Evolutionary conservation across 2,329 filamentous ascomycete genomes (phyloP).

Genomic region (Chalara sp.): DNA sequence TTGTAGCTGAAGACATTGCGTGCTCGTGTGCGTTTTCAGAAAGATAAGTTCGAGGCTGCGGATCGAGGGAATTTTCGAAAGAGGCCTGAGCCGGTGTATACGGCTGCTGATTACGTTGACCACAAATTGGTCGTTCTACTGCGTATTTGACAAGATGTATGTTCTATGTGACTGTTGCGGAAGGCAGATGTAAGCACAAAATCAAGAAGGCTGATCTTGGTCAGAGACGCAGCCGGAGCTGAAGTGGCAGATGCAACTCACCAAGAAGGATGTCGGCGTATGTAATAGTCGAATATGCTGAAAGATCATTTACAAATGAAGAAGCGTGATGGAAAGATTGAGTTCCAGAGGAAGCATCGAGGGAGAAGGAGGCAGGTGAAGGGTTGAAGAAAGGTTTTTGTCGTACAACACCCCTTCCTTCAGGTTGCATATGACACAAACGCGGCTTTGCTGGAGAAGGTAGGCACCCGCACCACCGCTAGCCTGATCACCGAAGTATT

Average conservation of each 20-base stretch:
- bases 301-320: slow-evolving; percentile 28
- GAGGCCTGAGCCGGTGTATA: slow-evolving; percentile 9
- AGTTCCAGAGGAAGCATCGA: slow-evolving; percentile 24
- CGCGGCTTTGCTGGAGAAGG: slow-evolving; percentile 20
- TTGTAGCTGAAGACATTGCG: slow-evolving; percentile 27
- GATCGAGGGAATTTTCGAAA: slow-evolving; percentile 2
- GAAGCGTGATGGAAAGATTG: slow-evolving; percentile 12
- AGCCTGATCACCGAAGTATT: slow-evolving; percentile 11
- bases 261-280: slow-evolving; percentile 21
- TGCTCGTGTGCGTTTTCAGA: slow-evolving; percentile 27
- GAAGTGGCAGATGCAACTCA: slow-evolving; percentile 19
- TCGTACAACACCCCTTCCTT: slow-evolving; percentile 29
- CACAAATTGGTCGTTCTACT: slow-evolving; percentile 18
- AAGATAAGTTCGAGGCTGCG: slow-evolving; percentile 9
- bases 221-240: slow-evolving; percentile 13
- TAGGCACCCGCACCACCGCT: slow-evolving; percentile 24
- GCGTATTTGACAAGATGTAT: slow-evolving; percentile 25
- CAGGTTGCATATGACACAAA: slow-evolving; percentile 27
- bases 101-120: slow-evolving; percentile 13
- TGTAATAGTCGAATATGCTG: slow-evolving; percentile 25
- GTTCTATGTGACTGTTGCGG: slow-evolving; percentile 27
- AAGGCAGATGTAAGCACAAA: slow-evolving; percentile 25
- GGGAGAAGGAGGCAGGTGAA: slow-evolving; percentile 13
- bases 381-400: slow-evolving; percentile 12
- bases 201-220: slow-evolving; percentile 25